phyloP scores from a whole-genome alignment of 805 yeast species.

The Saccharomycopsis capsularis region DNA sequence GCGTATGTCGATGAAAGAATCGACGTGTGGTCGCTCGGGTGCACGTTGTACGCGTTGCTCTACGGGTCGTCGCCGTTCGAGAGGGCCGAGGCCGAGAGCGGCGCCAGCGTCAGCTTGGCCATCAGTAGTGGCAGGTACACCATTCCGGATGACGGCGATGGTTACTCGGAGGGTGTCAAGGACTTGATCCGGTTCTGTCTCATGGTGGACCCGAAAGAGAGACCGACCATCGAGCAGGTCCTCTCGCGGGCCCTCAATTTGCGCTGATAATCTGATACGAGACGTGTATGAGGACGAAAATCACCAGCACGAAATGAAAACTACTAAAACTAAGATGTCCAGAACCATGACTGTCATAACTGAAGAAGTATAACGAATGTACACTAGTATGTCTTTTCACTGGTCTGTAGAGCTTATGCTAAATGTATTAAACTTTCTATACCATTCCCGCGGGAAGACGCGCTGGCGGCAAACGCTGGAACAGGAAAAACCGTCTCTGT shows the following conservation, averaged over 20 bases:
- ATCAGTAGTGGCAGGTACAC: slow-evolving; percentile 59
- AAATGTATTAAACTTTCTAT: too few species aligned
- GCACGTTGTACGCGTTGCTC: slow-evolving; percentile 68
- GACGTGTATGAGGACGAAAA: not conserved
- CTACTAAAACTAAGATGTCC: too few species aligned
- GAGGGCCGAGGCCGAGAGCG: slow-evolving; percentile 68
- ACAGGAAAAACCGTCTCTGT: too few species aligned
- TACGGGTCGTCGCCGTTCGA: slow-evolving; percentile 86
- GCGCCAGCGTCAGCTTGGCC: slow-evolving; percentile 75
- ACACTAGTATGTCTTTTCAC: too few species aligned
- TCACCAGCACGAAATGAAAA: too few species aligned
- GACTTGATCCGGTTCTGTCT: slow-evolving; percentile 55
- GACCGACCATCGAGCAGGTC: slow-evolving; percentile 62
- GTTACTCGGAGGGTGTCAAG: slow-evolving; percentile 50
- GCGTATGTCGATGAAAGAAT: slow-evolving; percentile 61
- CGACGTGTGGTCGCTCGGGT: slow-evolving; percentile 91
- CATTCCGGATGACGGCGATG: slow-evolving; percentile 26
- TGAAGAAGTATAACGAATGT: too few species aligned
- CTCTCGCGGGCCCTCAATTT: slow-evolving; percentile 38
- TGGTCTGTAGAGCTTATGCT: too few species aligned
- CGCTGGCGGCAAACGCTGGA: too few species aligned
- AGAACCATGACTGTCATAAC: too few species aligned
- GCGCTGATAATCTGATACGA: not conserved
- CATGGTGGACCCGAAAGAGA: slow-evolving; percentile 46
- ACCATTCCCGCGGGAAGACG: too few species aligned